Evolutionary conservation across 1,139 yeast genomes (phyloP), one percentile per base, ranked within the genome.

Genomic region (Diutina rugosa): DNA sequence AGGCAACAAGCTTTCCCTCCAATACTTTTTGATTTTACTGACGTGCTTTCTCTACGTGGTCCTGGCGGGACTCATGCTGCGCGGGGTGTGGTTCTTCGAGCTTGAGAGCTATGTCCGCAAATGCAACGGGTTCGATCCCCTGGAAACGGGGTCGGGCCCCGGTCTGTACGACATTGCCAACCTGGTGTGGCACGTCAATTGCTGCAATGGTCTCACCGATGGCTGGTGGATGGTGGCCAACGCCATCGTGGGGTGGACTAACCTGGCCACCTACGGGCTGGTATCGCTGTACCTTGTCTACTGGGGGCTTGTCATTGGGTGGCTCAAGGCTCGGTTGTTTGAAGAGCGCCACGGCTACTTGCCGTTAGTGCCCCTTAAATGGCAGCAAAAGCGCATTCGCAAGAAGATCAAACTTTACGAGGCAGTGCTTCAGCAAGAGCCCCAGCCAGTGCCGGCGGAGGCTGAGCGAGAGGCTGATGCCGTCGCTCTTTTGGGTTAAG

Each of bases 191-290:
- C 64, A 62, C 56, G 64, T 62, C 56, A 62, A 62, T 57, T 62
- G 64, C 57, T 62, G 64, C 54, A 61, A 62, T 48, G 64, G 64
- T 7, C 59, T 61, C 51, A 58, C 46, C 6, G 64, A 62, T 52
- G 63, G 63, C n/a, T 61, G 63, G 63, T 62, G 64, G 64, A 62
- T 62, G 64, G 63, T 62, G 51, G 61, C 62, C 51, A 62, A 61
- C 30, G 64, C 64, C 6, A 73, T 91, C 14, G 78, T 93, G 57
- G 99, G 98, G 1, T 91, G 99, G 99, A 88, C 93, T 46, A 91
- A 91, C 70, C 82, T 95, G 46, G 98, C 97, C 18, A 90, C 97
- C 1, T 89, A 87, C 66, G 97, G 97, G 21, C 88, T 96, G 48
- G 90, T 91, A n/a, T 69, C 79, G 26, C 80, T 90, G 56, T 91